Base-by-base conservation (phyloP, 768 basidiomycete species). In the Suillus plorans region DNA sequence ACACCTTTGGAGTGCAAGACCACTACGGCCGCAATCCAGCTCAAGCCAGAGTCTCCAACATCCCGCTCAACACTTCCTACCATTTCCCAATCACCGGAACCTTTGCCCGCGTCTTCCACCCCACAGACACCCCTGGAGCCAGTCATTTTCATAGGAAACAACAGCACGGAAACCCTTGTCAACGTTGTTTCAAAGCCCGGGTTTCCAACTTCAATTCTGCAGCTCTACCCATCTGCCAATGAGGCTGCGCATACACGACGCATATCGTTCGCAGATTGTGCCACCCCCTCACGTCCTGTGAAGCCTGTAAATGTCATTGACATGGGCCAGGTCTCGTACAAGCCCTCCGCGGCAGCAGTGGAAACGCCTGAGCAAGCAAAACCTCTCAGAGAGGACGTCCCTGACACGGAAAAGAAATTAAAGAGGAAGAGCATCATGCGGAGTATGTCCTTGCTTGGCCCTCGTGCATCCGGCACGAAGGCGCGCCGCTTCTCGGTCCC, bases 401-500 rank as follows among this genome's bases (percentile, higher is more conserved):
- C 42, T 3, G n/a, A 20, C 9, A 18, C 14, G 39, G 28, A 31
- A 28, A 41, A 39, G 42, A 28, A 25, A n/a, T 18, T 44, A 18
- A 56, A n/a, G 39, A 60, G 56, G 25, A 68, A 55, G 34, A 42
- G 41, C 25, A 41, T 49, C 41, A 18, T 31, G 0, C 68, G 68
- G 1, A 63, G 49, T 7, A 25, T n/a, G 2, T 75, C 75, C 14
- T 45, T 73, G 4, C 60, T 66, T 22, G 36, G 1, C 10, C 61
- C 68, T 1, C 71, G 62, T 5, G 62, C 64, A 13, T 61, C 64
- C 14, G 67, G 67, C 9, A 18, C 44, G 20, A 59, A 69, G 34
- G 4, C 41, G n/a, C 56, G 3, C 13, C 65, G 75, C 31, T 65
- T 68, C 56, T 75, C 73, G 0, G 49, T 74, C 16, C 69, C 74